Percentiles rank a stretch among this genome's conserved stretches.
phyloP scores from a whole-genome alignment of 345 rosid genomes.

The Lepidium didymum region DNA sequence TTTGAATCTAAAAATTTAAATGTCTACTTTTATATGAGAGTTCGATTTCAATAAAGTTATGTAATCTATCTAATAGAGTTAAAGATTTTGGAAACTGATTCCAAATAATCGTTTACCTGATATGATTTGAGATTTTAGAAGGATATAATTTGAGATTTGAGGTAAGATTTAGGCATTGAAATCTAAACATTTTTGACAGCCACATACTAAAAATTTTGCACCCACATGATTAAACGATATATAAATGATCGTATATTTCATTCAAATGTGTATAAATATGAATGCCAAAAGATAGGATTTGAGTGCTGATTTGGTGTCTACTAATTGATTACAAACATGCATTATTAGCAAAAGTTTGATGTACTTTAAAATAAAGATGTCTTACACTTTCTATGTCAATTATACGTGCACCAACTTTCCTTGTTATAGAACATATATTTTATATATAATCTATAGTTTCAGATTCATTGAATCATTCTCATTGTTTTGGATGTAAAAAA shows the following conservation, averaged over 20 bases:
- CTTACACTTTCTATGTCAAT: background rate
- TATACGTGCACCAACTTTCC: conserved; percentile 14
- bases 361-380: background rate
- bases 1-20: no score
- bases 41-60: no score
- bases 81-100: no score
- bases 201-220: background rate
- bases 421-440: background rate
- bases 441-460: background rate
- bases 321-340: conserved; percentile 4
- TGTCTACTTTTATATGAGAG: no score
- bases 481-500: background rate
- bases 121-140: no score
- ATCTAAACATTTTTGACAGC: no score
- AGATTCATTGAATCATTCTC: conserved; percentile 24
- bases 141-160: no score
- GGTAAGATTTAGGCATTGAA: no score
- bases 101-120: no score
- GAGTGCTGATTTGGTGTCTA: conserved; percentile 5
- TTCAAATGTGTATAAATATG: background rate
- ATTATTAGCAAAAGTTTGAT: background rate
- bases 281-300: conserved; percentile 13
- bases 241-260: background rate
- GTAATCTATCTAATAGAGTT: no score
- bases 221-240: background rate